Evolutionary conservation across 2,329 filamentous ascomycete genomes (phyloP).

Genomic region (Bisporella sp.): DNA sequence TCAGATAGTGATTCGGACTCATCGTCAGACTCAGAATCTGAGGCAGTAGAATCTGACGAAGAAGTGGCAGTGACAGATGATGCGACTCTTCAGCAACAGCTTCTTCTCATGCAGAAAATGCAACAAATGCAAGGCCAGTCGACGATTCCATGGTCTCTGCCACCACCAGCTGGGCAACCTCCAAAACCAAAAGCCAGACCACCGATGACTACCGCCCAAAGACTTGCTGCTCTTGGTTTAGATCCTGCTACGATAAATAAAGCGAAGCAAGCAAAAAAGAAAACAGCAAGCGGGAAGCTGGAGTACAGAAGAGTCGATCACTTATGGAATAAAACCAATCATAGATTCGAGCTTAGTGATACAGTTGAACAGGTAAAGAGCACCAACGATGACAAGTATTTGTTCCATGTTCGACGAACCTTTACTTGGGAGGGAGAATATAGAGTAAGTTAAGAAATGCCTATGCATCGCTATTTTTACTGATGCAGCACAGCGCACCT

Average conservation of each 20-base stretch:
- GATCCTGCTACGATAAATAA: slow-evolving; percentile 35
- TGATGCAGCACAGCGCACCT: slow-evolving; percentile 37
- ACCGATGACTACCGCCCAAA: slow-evolving; percentile 18
- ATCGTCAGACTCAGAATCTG: slow-evolving; percentile 22
- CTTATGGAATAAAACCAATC: slow-evolving; percentile 49
- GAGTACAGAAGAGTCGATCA: slow-evolving; percentile 66
- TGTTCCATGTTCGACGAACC: slow-evolving; percentile 75
- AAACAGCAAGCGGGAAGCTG: slow-evolving; percentile 40
- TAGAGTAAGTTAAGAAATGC: slow-evolving; percentile 27
- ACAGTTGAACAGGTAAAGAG: slow-evolving; percentile 55
- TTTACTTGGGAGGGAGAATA: slow-evolving; percentile 85
- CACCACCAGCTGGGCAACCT: slow-evolving; percentile 17
- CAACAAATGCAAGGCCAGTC: background rate
- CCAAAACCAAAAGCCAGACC: slow-evolving; percentile 17
- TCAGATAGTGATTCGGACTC: slow-evolving; percentile 26
- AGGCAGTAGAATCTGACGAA: slow-evolving; percentile 3
- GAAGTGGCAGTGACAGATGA: slow-evolving; percentile 5
- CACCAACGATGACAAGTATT: slow-evolving; percentile 68
- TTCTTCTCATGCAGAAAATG: slow-evolving; percentile 1
- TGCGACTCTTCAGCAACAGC: slow-evolving; percentile 12
- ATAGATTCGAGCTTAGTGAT: slow-evolving; percentile 63
- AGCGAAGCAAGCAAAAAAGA: slow-evolving; percentile 30
- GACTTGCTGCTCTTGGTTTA: slow-evolving; percentile 10
- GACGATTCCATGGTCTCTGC: slow-evolving; percentile 9
- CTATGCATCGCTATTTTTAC: slow-evolving; percentile 7